Evolutionary conservation across 2,329 filamentous ascomycete species (phyloP).

Genomic region (Orbilia brochopaga): DNA sequence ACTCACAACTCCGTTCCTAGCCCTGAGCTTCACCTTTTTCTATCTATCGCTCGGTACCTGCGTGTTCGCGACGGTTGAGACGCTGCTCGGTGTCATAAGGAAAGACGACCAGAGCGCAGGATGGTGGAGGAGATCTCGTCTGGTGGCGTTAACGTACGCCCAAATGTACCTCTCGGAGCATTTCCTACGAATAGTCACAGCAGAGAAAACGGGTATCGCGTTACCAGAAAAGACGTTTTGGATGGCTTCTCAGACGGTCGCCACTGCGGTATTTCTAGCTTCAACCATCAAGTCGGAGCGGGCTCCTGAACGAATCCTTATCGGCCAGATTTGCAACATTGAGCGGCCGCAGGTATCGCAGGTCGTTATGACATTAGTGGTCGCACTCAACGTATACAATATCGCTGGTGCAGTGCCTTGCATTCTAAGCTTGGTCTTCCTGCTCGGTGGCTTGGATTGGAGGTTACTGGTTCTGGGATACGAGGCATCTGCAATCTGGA

Average conservation of each 20-base stretch:
- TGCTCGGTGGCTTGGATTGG: constrained; percentile 34
- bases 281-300: constrained; percentile 7
- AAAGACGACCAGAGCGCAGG: constrained; percentile 32
- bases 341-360: constrained; percentile 34
- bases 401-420: constrained; percentile 18
- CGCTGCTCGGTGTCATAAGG: constrained; percentile 23
- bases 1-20: constrained; percentile 19
- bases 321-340: constrained; percentile 25
- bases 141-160: constrained; percentile 38
- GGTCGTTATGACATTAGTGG: constrained; percentile 19
- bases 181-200: constrained; percentile 23
- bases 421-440: constrained; percentile 5
- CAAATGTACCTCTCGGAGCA: constrained; percentile 48
- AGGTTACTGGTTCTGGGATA: constrained; percentile 20
- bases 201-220: constrained; percentile 17
- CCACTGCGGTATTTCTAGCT: constrained; percentile 23
- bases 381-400: constrained; percentile 28
- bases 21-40: constrained; percentile 34
- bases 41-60: constrained; percentile 42
- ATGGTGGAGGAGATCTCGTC: constrained; percentile 42
- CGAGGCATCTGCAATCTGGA: constrained; percentile 30
- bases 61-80: constrained; percentile 27
- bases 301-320: constrained; percentile 17
- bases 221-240: constrained; percentile 35
- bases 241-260: constrained; percentile 46